Percentiles rank a stretch among this genome's conserved stretches.
Evolutionary conservation across 306 rosid species (phyloP).

Genomic region (Glycine latifolia): DNA sequence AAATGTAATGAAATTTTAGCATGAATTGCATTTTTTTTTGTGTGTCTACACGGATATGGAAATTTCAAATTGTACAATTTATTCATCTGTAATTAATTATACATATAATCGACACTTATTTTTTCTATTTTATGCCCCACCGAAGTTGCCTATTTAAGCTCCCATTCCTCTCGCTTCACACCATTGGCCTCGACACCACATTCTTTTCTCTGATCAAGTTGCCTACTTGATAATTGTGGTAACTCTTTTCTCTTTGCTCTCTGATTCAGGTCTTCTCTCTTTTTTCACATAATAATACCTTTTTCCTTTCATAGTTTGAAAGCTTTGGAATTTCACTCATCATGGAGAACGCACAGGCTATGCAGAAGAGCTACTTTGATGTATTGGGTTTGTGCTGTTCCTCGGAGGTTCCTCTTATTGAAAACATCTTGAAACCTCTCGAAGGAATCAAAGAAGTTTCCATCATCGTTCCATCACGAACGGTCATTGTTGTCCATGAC

Average conservation of each 20-base stretch:
- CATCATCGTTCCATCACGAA: slow-evolving; percentile 76
- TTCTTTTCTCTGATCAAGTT: neutral
- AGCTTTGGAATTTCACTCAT: too few species aligned
- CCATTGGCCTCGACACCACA: slow-evolving; percentile 6
- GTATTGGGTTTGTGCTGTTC: slow-evolving; percentile 92
- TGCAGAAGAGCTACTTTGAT: slow-evolving; percentile 81
- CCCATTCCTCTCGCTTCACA: slow-evolving; percentile 12
- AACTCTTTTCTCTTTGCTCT: too few species aligned
- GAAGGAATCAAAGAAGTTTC: slow-evolving; percentile 77
- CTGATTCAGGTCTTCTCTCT: too few species aligned
- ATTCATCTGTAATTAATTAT: neutral
- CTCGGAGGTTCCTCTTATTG: slow-evolving; percentile 78
- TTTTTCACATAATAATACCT: too few species aligned
- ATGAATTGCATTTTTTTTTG: too few species aligned
- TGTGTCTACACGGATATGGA: too few species aligned
- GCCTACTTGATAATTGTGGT: too few species aligned
- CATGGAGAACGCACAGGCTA: neutral
- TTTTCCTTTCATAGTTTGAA: too few species aligned
- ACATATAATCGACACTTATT: neutral
- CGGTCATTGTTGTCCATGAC: slow-evolving; percentile 89
- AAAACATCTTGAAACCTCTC: slow-evolving; percentile 69
- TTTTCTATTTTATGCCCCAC: neutral
- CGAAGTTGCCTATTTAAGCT: slow-evolving; percentile 27
- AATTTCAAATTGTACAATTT: neutral
- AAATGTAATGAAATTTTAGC: too few species aligned